Conservation (phyloP, 352 stramenopile genomes). For the Globisporangium polare region DNA sequence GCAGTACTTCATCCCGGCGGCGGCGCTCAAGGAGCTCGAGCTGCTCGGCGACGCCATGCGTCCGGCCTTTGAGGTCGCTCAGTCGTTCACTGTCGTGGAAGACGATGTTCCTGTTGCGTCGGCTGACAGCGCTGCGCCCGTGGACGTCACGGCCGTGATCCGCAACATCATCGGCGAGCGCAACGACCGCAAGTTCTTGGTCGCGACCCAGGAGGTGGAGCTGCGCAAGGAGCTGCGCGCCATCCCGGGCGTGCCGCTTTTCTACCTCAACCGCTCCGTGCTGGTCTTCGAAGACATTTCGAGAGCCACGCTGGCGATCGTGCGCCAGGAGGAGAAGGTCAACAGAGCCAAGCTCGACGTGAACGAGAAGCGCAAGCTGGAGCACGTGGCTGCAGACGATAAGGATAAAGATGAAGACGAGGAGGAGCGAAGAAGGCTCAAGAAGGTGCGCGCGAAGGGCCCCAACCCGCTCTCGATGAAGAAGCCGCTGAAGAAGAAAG, state of each 20-base stretch:
- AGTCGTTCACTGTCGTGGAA: constrained; percentile 65
- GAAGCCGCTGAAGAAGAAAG: constrained; percentile 75
- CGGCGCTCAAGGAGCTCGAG: constrained; percentile 68
- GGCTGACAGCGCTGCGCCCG: constrained; percentile 16
- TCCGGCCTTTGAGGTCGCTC: constrained; percentile 58
- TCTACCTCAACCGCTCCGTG: constrained; percentile 86
- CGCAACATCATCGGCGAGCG: constrained; percentile 36
- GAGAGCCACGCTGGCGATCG: constrained; percentile 68
- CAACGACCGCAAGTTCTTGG: constrained; percentile 80
- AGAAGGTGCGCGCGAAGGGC: constrained; percentile 56
- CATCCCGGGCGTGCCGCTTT: constrained; percentile 71
- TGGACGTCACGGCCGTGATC: constrained; percentile 36
- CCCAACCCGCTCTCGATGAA: constrained; percentile 79
- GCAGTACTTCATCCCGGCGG: constrained; percentile 69
- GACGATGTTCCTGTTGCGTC: constrained; percentile 19
- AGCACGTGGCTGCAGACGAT: constrained; percentile 30
- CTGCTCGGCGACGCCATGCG: constrained; percentile 59
- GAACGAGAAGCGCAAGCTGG: constrained; percentile 76
- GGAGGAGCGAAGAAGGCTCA: constrained; percentile 27
- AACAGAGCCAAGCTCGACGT: constrained; percentile 66
- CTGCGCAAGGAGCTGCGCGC: constrained; percentile 66
- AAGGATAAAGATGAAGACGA: constrained; percentile 10
- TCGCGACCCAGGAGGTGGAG: constrained; percentile 83
- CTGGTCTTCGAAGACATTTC: constrained; percentile 87
- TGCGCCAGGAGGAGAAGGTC: constrained; percentile 71